Evolutionary conservation across 495 filamentous ascomycete genomes (phyloP).

Genomic region (Hypoxylon lienhwacheense): DNA sequence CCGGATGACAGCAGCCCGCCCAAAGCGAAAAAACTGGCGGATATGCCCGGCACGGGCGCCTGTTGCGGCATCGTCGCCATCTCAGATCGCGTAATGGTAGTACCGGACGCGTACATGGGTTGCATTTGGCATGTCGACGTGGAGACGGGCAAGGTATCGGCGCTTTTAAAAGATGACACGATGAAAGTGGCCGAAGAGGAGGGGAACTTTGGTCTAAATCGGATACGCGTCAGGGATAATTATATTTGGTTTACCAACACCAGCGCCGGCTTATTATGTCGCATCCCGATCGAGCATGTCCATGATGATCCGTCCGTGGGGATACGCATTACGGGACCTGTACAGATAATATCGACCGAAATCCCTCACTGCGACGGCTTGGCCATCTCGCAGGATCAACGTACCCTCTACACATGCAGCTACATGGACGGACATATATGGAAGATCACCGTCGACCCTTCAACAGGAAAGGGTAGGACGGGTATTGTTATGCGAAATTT

Average conservation of each 20-base stretch:
- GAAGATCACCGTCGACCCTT: constrained; percentile 33
- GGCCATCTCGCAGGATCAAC: constrained; percentile 29
- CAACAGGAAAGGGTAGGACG: constrained; percentile 22
- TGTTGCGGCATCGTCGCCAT: constrained; percentile 28
- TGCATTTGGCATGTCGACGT: constrained; percentile 38
- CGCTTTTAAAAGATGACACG: constrained; percentile 26
- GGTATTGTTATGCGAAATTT: constrained; percentile 30
- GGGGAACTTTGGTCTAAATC: constrained; percentile 34
- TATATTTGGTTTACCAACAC: constrained; percentile 39
- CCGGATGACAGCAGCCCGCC: constrained; percentile 30
- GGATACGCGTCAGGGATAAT: constrained; percentile 26
- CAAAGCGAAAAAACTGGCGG: constrained; percentile 22
- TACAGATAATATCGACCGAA: constrained; percentile 25
- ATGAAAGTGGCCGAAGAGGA: constrained; percentile 27
- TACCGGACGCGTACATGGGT: constrained; percentile 30
- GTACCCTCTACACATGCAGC: constrained; percentile 33
- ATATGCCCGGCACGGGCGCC: constrained; percentile 22
- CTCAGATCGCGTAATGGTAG: constrained; percentile 27
- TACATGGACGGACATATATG: constrained; percentile 36
- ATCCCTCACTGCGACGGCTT: constrained; percentile 36
- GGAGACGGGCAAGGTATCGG: constrained; percentile 19
- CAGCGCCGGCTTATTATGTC: constrained; percentile 32
- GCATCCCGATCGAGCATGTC: constrained; percentile 33
- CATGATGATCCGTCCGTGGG: constrained; percentile 20
- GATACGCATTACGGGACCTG: constrained; percentile 28